Conservation (phyloP, 2,329 filamentous ascomycete genomes). For the Cladosporium phlei region DNA sequence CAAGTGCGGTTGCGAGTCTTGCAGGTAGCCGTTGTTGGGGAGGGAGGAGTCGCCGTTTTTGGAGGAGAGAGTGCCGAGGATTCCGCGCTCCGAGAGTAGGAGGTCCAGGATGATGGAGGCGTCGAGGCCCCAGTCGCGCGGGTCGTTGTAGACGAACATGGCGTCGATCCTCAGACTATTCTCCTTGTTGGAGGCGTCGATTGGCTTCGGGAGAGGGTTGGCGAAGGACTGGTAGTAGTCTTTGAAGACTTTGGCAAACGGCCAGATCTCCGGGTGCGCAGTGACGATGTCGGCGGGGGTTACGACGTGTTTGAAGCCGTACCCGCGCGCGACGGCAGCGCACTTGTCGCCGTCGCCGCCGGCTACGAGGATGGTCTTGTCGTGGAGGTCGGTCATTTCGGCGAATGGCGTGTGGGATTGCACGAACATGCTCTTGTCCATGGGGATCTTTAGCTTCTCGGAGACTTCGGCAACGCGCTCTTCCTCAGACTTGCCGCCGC, state of each 20-base stretch:
- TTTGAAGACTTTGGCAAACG: constrained; percentile 66
- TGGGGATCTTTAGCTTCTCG: constrained; percentile 57
- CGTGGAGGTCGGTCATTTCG: constrained; percentile 58
- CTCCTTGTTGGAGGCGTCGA: constrained; percentile 43
- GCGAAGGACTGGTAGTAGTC: constrained; percentile 57
- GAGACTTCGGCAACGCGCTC: constrained; percentile 68
- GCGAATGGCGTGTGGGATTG: constrained; percentile 90
- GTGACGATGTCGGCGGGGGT: constrained; percentile 79
- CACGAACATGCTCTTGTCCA: constrained; percentile 68
- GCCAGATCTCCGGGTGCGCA: constrained; percentile 71
- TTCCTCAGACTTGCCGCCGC: constrained; percentile 77
- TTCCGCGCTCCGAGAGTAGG: constrained; percentile 70
- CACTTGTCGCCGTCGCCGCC: constrained; percentile 38
- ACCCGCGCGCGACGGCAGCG: constrained; percentile 30
- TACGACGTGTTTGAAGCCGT: constrained; percentile 77
- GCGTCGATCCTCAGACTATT: constrained; percentile 74
- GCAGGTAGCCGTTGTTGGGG: constrained; percentile 73
- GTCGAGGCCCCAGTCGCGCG: constrained; percentile 92
- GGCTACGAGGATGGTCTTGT: constrained; percentile 47
- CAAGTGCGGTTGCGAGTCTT: constrained; percentile 71
- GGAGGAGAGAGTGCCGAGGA: constrained; percentile 71
- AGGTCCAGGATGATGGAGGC: constrained; percentile 79
- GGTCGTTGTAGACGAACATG: constrained; percentile 91
- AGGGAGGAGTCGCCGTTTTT: constrained; percentile 63
- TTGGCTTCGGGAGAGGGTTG: constrained; percentile 52